Base-by-base conservation (phyloP, 805 yeast genomes). In the Vanderwaltozyma verrucispora region DNA sequence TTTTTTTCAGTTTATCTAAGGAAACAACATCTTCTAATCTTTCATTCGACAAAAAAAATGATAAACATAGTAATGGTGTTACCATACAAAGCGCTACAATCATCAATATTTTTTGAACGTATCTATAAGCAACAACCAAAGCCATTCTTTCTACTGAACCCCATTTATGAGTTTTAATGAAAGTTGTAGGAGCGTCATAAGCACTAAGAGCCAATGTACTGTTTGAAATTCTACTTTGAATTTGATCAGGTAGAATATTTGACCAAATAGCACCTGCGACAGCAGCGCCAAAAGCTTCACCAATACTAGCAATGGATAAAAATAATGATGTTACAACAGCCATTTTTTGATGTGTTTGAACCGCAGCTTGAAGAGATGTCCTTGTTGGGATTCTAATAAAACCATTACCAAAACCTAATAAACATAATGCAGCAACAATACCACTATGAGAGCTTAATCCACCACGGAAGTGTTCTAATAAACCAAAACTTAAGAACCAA, bases 261-360 rank as follows among this genome's bases (percentile, higher is more conserved):
- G 84, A 73, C 86, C 86, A 80, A 30, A 80, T 67, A 23, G 85
- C 84, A 47, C 86, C 87, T 13, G 82, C 69, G 14, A 80, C 71
- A 18, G 80, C 60, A 26, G 70, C 59, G 16, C 87, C 87, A 35
- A 78, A 51, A 9, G 84, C 81, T 12, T 72, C 56, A 10, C 88
- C 88, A 37, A 80, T 65, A 46, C 74, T 67, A 53, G 75, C 78
- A 15, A 71, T 51, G 2, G 85, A 66, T 46, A 75, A 65, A 53
- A 73, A 72, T 19, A 79, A 54, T 2, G 85, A 71, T 28, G 78
- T 69, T 21, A 75, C 71, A 29, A 74, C 68, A 4, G 85, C 84
- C 78, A 81, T 72, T 56, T 74, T 68, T 53, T 75, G 81, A 57
- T 80, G 88, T 39, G 66, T 68, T n/a, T n/a, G n/a, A 15, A 75